A percentile compares a stretch with the other conserved stretches of the same genome.
Evolutionary conservation across 2,329 filamentous ascomycete genomes (phyloP).

Genomic region (Talaromyces sp.): DNA sequence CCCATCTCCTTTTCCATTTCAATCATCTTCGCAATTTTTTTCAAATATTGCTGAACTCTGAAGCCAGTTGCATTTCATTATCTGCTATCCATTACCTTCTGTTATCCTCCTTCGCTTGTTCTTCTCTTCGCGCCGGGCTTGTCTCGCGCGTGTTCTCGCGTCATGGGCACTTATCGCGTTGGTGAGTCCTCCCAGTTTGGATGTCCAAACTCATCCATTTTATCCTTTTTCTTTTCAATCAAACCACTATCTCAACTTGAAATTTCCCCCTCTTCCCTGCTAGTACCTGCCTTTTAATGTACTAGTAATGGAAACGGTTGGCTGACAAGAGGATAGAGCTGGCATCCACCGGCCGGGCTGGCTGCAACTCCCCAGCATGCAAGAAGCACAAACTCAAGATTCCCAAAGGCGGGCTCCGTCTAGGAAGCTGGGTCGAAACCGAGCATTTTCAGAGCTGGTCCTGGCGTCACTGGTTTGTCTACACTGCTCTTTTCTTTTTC

Average conservation of each 20-base stretch:
- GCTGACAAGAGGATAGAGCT: conserved; percentile 51
- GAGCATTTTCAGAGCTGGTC: conserved; percentile 58
- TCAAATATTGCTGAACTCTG: not conserved
- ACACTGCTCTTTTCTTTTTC: too few relatives aligned
- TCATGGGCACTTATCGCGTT: conserved; percentile 19
- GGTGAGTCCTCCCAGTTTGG: conserved; percentile 17
- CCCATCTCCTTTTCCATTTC: not conserved
- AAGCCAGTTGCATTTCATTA: not conserved
- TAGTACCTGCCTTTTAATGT: not conserved
- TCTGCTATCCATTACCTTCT: not conserved
- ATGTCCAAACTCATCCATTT: not conserved
- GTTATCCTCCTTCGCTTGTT: not conserved
- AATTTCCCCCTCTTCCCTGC: not conserved
- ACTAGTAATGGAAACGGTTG: not conserved
- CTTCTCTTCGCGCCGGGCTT: not conserved
- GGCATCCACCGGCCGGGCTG: conserved; percentile 65
- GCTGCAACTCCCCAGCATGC: conserved; percentile 68
- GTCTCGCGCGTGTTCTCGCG: conserved; percentile 5
- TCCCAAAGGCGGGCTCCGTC: conserved; percentile 69
- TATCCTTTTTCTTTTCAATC: not conserved
- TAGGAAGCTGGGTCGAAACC: conserved; percentile 67
- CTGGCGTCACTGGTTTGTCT: conserved; percentile 79
- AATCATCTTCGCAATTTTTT: not conserved
- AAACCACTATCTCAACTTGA: not conserved
- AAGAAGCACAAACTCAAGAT: conserved; percentile 67